Base-by-base conservation (phyloP, 2,329 filamentous ascomycete species). In the Gyromitra esculenta region DNA sequence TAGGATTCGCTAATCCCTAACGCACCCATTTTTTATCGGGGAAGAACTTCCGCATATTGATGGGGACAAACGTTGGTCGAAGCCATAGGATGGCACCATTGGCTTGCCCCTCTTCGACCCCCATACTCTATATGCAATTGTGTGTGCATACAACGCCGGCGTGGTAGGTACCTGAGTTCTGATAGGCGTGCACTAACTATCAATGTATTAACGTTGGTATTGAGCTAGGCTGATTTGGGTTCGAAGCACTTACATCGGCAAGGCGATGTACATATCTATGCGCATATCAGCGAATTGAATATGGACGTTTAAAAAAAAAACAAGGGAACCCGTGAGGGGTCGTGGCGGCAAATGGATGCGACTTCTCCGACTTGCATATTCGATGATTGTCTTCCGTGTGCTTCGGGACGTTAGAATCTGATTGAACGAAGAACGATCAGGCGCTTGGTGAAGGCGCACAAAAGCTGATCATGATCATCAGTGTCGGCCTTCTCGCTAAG, bases 311-410 rank as follows among this genome's bases (percentile, higher is more conserved):
- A 64, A 57, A 75, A 77, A 69, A 72, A 77, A 75, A 62, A 45
- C 63, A 56, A 39, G 37, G 59, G 50, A 21, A 56, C 64, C 57
- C 65, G 75, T 77, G 75, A 77, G 75, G 71, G 75, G 75, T 77
- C 37, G 59, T 77, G 71, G 75, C 59, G 59, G 71, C 71, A 75
- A 75, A 75, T 77, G 50, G 72, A 77, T 77, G 59, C 66, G 72
- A 77, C 71, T 70, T 70, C 59, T 77, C 21, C 66, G 75, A 74
- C 72, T 74, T 74, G 71, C 75, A 77, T 75, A 74, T 68, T 77
- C 71, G 62, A 56, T 69, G 64, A 77, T 75, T 77, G 50, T 62
- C 66, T 73, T 56, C 75, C 74, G 74, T 76, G 74, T 73, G 74
- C 52, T 57, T 67, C 74, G 56, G 48, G 66, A 62, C 57, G 64